Percentiles rank a stretch among this genome's conserved stretches.
These are phyloP conservation scores for Agroathelia rolfsii DNA, from an alignment of 1,284 basidiomycete species.

Conservation along the genomic window DNA sequence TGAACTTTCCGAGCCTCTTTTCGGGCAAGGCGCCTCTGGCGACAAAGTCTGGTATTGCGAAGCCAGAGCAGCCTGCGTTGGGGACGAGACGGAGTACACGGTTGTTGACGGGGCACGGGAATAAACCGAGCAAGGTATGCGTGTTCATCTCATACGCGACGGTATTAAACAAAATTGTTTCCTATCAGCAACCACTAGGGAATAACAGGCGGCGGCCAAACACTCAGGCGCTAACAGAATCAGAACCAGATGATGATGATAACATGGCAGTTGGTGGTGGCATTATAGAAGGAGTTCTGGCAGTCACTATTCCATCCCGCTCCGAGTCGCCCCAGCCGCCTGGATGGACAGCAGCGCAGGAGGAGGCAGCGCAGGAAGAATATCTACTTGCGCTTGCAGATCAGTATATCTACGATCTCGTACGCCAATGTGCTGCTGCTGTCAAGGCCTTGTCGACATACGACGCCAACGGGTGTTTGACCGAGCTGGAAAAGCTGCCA, in stretches of 20 bases:
- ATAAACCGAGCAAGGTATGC: slow-evolving; percentile 35
- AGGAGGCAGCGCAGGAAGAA: slow-evolving; percentile 59
- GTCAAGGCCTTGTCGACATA: slow-evolving; percentile 65
- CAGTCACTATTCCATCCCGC: slow-evolving; percentile 47
- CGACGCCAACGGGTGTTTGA: slow-evolving; percentile 65
- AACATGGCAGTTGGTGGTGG: no score
- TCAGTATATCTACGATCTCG: slow-evolving; percentile 72
- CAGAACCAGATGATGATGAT: slow-evolving; percentile 58
- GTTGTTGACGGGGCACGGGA: slow-evolving; percentile 41
- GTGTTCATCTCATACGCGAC: neutral
- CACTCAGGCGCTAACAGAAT: slow-evolving; percentile 46
- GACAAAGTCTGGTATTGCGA: slow-evolving; percentile 34
- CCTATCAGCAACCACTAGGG: slow-evolving; percentile 32
- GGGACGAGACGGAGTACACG: slow-evolving; percentile 60
- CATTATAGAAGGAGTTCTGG: slow-evolving; percentile 37
- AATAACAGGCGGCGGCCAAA: slow-evolving; percentile 51
- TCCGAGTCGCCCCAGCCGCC: slow-evolving; percentile 54
- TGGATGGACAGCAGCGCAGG: slow-evolving; percentile 47
- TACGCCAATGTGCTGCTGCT: slow-evolving; percentile 74
- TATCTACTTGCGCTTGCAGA: slow-evolving; percentile 69
- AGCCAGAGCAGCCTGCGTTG: slow-evolving; percentile 35
- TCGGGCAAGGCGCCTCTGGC: no score
- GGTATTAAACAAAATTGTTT: slow-evolving; percentile 7
- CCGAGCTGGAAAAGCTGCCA: slow-evolving; percentile 72
- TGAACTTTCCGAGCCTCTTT: no score